Conservation (phyloP, 2,329 filamentous ascomycete genomes). For the Calonectria honghensis region DNA sequence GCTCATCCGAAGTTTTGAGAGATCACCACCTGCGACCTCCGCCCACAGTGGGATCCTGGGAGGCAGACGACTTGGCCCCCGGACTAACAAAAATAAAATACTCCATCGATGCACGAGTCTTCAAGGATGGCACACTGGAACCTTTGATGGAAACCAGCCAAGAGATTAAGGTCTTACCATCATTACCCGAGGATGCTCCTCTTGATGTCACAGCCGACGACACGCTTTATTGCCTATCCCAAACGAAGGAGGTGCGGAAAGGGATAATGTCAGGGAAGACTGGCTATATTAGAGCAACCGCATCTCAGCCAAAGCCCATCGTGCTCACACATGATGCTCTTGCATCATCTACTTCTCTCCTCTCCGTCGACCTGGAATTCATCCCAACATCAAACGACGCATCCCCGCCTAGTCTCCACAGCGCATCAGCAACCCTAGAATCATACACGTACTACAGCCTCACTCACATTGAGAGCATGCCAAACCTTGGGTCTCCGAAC, state of each 20-base stretch:
- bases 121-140: not conserved
- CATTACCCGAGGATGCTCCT: slow-evolving; percentile 44
- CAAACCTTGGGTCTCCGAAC: slow-evolving; percentile 29
- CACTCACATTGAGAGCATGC: slow-evolving; percentile 40
- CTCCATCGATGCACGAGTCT: slow-evolving; percentile 33
- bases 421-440: slow-evolving; percentile 41
- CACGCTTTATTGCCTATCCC: slow-evolving; percentile 34
- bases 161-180: slow-evolving; percentile 45
- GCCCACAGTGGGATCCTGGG: slow-evolving; percentile 48
- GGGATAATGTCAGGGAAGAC: slow-evolving; percentile 40
- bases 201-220: slow-evolving; percentile 40
- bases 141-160: slow-evolving; percentile 28
- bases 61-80: slow-evolving; percentile 46
- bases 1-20: slow-evolving; percentile 17
- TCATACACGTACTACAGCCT: slow-evolving; percentile 46
- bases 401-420: slow-evolving; percentile 39
- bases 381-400: slow-evolving; percentile 42
- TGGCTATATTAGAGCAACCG: slow-evolving; percentile 41
- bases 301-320: slow-evolving; percentile 42
- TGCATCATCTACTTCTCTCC: slow-evolving; percentile 25
- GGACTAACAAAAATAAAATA: slow-evolving; percentile 43
- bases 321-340: slow-evolving; percentile 45
- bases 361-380: slow-evolving; percentile 45
- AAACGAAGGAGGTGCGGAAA: slow-evolving; percentile 46
- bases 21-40: slow-evolving; percentile 46